Evolutionary conservation across 306 rosid species (phyloP), one percentile per base, ranked within the genome.

Genomic region (Oxytropis ochrocephala): DNA sequence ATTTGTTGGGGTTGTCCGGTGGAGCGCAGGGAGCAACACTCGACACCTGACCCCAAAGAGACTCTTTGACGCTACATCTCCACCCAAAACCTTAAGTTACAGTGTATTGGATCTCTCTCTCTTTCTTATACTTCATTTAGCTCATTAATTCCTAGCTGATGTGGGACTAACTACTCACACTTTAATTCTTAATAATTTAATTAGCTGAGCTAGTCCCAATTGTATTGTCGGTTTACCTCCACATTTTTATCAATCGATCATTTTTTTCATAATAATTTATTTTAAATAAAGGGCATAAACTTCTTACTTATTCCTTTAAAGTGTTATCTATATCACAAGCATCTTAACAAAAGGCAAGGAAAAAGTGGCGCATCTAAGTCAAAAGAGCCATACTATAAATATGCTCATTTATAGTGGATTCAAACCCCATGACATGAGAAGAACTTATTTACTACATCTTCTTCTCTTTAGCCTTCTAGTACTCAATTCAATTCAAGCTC

Each of bases 271-370:
- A 13, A 41, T 29, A 48, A 16, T 54, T 77, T 57, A 13, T 49
- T 21, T 67, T 21, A n/a, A 78, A 80, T 83, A 29, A 67, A 14
- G 77, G 54, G 27, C 73, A 58, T 65, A 64, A 58, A 47, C 68
- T 69, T 86, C 65, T 72, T 11, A 49, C 64, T 75, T 70, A 72
- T 72, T 70, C 73, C 30, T 56, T 19, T 29, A 53, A 44, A 13
- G 46, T 71, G 21, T 43, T 42, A 38, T 5, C 38, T 67, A 24
- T 49, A 65, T 85, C 89, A 81, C 85, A 72, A 8, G 85, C 64
- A 58, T 72, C 67, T 58, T 41, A 72, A 63, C 72, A 66, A 61
- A 76, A 73, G 73, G 73, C 14, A 55, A 3, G 62, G 56, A 5
- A 69, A 78, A 70, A 73, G 72, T 17, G 46, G 62, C 69, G 56